Percentiles rank a stretch among this genome's conserved stretches.
phyloP scores from a whole-genome alignment of 192 early-diverging fungal species.

The Lobosporangium transversale region DNA sequence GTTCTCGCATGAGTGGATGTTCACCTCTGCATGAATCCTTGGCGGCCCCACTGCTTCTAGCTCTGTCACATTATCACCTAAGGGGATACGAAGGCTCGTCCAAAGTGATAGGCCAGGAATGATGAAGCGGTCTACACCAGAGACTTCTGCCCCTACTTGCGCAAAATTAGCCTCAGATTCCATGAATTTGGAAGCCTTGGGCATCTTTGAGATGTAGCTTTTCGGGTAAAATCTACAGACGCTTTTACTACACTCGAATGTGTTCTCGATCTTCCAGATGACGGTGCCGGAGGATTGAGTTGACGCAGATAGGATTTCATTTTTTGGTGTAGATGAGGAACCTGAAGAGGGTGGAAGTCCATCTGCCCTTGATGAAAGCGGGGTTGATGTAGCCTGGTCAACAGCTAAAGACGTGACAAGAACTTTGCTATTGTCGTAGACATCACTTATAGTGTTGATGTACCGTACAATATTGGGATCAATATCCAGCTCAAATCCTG shows the following conservation, averaged over 20 bases:
- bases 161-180: constrained; percentile 46
- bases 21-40: constrained; percentile 68
- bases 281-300: constrained; percentile 23
- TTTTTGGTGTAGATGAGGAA: constrained; percentile 12
- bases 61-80: constrained; percentile 51
- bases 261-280: constrained; percentile 59
- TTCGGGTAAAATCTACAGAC: constrained; percentile 64
- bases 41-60: constrained; percentile 32
- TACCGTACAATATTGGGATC: constrained; percentile 73
- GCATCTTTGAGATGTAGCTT: constrained; percentile 52
- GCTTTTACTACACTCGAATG: constrained; percentile 60
- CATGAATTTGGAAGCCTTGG: constrained; percentile 42
- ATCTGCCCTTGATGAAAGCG: constrained; percentile 4
- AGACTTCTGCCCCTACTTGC: constrained; percentile 30
- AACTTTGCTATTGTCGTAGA: constrained; percentile 70
- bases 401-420: constrained; percentile 62
- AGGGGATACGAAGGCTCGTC: constrained; percentile 56
- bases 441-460: constrained; percentile 68
- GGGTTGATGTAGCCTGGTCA: constrained; percentile 35
- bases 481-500: constrained; percentile 79
- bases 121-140: constrained; percentile 58
- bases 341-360: neutral
- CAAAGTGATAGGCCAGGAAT: constrained; percentile 65
- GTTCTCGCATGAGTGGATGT: constrained; percentile 77
- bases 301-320: neutral